Percentiles rank a stretch among this genome's conserved stretches.
Evolutionary conservation across 148 eudicot species (phyloP).

Genomic region (Euryodendron excelsum): DNA sequence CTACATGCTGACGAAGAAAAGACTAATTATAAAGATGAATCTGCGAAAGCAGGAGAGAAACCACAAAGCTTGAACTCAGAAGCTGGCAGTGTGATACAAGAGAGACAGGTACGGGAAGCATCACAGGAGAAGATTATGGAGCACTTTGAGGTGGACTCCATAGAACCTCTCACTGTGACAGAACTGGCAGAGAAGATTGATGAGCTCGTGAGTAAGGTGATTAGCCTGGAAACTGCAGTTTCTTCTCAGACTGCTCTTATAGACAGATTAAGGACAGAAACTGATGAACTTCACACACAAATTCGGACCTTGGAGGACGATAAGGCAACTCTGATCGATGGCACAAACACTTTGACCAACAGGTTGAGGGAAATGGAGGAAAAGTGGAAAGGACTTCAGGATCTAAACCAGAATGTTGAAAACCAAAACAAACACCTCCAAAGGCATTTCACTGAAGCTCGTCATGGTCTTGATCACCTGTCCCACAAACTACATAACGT

Average conservation of each 20-base stretch:
- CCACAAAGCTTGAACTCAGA: conserved; percentile 14
- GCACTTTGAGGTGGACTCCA: conserved; percentile 39
- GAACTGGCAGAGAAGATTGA: conserved; percentile 80
- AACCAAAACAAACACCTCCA: conserved; percentile 42
- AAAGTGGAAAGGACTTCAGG: conserved; percentile 46
- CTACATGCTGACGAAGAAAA: conserved; percentile 22
- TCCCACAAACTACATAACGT: conserved; percentile 49
- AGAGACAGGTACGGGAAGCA: conserved; percentile 32
- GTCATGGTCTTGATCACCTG: conserved; percentile 38
- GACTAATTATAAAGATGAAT: conserved; percentile 17
- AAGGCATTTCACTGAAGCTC: conserved; percentile 50
- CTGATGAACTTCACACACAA: conserved; percentile 69
- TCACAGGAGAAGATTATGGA: conserved; percentile 44
- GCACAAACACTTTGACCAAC: conserved; percentile 36
- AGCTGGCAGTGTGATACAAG: conserved; percentile 20
- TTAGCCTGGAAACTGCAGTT: conserved; percentile 65
- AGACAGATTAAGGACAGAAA: conserved; percentile 58
- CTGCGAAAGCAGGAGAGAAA: conserved; percentile 24
- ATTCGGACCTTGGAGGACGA: conserved; percentile 67
- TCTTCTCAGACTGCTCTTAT: conserved; percentile 78
- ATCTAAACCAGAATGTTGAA: conserved; percentile 47
- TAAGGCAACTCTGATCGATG: conserved; percentile 58
- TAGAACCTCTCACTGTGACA: conserved; percentile 43
- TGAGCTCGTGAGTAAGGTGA: conserved; percentile 81
- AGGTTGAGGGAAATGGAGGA: conserved; percentile 61